Evolutionary conservation across 805 yeast genomes (phyloP).

Genomic region (Clavispora fructus): DNA sequence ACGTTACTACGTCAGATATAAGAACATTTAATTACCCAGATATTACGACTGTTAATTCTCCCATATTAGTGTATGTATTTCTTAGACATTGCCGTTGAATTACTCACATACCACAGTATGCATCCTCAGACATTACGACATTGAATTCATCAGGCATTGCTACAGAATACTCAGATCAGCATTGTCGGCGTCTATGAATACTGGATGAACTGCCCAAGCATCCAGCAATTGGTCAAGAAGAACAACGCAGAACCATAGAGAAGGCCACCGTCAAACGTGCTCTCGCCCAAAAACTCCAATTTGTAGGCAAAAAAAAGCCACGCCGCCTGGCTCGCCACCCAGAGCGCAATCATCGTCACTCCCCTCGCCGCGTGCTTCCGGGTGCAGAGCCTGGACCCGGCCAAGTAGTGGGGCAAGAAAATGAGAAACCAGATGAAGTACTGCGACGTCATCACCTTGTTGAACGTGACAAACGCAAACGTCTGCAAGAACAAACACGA

Average conservation of each 20-base stretch:
- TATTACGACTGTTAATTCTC: too few relatives aligned
- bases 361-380: conserved; percentile 30
- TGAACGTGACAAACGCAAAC: conserved; percentile 39
- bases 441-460: conserved; percentile 80
- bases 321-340: conserved; percentile 67
- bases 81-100: too few relatives aligned
- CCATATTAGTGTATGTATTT: too few relatives aligned
- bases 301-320: conserved; percentile 80
- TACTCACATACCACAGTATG: too few relatives aligned
- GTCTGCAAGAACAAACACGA: conserved; percentile 38
- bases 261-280: conserved; percentile 57
- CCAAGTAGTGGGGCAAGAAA: conserved; percentile 68
- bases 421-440: conserved; percentile 94
- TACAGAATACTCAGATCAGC: too few relatives aligned
- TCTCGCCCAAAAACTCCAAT: conserved; percentile 72
- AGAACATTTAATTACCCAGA: too few relatives aligned
- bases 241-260: conserved; percentile 52
- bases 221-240: conserved; percentile 57
- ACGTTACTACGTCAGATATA: too few relatives aligned
- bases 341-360: conserved; percentile 37
- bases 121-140: too few relatives aligned
- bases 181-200: conserved; percentile 1
- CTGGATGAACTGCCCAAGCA: conserved; percentile 52
- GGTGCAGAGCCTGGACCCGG: conserved; percentile 34
- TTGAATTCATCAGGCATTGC: too few relatives aligned